These are phyloP conservation scores for Coemansia sp. DNA, from an alignment of 192 early-diverging fungal genomes.

Conservation along the genomic window DNA sequence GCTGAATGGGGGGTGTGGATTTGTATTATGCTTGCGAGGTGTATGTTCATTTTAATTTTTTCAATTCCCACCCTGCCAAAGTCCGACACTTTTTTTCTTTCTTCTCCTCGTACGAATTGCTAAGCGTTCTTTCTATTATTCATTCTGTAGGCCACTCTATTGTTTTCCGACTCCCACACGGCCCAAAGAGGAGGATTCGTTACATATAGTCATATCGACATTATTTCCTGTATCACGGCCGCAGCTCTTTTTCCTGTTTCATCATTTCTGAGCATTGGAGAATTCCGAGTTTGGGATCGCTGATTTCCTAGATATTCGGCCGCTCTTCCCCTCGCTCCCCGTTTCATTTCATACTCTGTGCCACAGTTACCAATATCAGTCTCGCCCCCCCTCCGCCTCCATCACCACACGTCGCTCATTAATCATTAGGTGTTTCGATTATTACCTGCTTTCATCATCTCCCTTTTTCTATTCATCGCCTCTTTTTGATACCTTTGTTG, in stretches of 20 bases:
- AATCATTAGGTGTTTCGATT: conserved; percentile 6
- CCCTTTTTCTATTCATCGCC: conserved; percentile 2
- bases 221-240: background rate
- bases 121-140: conserved; percentile 1
- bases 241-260: background rate
- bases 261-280: conserved; percentile 10
- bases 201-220: conserved; percentile 11
- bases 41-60: conserved; percentile 8
- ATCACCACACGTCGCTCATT: conserved; percentile 10
- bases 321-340: background rate
- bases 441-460: background rate
- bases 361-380: conserved; percentile 14
- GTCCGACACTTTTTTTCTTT: background rate
- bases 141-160: conserved; percentile 2
- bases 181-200: background rate
- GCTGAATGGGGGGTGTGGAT: background rate
- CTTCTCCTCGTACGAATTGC: background rate
- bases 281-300: background rate
- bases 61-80: conserved; percentile 9
- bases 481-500: background rate
- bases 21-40: background rate
- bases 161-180: conserved; percentile 5
- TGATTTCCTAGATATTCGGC: conserved; percentile 12
- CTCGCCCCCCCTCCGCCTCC: background rate
- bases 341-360: conserved; percentile 1